Percentiles rank a stretch among this genome's conserved stretches.
These are phyloP conservation scores for Aspergillus japonicus DNA, from an alignment of 2,329 filamentous ascomycete species.

Conservation along the genomic window DNA sequence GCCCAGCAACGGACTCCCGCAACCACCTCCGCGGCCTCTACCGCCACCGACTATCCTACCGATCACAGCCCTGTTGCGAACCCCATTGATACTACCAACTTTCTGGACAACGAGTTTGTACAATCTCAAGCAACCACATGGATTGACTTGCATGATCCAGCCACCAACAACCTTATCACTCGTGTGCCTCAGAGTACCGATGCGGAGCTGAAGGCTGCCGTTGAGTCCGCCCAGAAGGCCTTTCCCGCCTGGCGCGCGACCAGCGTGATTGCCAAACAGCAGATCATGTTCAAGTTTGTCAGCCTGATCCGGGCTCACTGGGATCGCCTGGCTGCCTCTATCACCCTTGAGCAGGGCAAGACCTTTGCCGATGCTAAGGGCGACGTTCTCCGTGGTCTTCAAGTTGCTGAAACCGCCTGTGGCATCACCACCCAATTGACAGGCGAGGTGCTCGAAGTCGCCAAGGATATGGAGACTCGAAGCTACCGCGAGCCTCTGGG, in stretches of 20 bases:
- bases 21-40: conserved; percentile 50
- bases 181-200: conserved; percentile 65
- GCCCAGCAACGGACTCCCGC: conserved; percentile 51
- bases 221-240: conserved; percentile 62
- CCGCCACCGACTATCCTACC: conserved; percentile 56
- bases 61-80: conserved; percentile 56
- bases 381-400: conserved; percentile 64
- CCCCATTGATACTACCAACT: conserved; percentile 60
- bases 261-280: conserved; percentile 59
- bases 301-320: conserved; percentile 63
- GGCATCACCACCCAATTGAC: conserved; percentile 66
- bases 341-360: conserved; percentile 68
- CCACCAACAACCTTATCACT: conserved; percentile 66
- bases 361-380: conserved; percentile 67
- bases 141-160: conserved; percentile 65
- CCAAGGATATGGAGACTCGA: conserved; percentile 68
- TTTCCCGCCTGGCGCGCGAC: conserved; percentile 62
- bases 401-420: conserved; percentile 66
- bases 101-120: conserved; percentile 63
- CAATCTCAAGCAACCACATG: conserved; percentile 58
- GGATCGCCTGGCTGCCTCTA: conserved; percentile 64
- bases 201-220: conserved; percentile 61
- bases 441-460: conserved; percentile 67
- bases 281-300: conserved; percentile 67
- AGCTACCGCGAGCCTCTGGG: conserved; percentile 65